These are phyloP conservation scores for Lipomyces yarrowii DNA, from an alignment of 1,139 yeast genomes.

Conservation along the genomic window DNA sequence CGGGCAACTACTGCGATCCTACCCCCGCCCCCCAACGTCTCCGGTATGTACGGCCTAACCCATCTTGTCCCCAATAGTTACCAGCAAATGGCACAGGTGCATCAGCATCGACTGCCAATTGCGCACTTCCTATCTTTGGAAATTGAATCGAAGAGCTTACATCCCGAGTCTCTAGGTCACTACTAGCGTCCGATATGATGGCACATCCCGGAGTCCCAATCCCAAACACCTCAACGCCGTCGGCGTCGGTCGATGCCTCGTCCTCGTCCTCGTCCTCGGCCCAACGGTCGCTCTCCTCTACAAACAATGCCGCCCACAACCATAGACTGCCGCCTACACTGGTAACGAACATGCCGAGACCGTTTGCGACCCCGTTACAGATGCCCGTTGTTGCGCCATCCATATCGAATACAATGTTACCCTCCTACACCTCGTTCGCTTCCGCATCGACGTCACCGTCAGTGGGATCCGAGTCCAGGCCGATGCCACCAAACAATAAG, in stretches of 20 bases:
- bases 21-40: conserved; percentile 24
- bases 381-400: conserved; percentile 5
- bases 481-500: conserved; percentile 4
- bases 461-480: conserved; percentile 1
- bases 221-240: not conserved
- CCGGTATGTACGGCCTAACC: conserved; percentile 1
- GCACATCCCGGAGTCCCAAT: conserved; percentile 9
- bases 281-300: not conserved
- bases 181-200: conserved; percentile 17
- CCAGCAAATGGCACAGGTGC: not conserved
- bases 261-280: not conserved
- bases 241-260: not conserved
- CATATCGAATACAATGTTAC: not conserved
- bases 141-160: not conserved
- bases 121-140: not conserved
- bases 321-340: conserved; percentile 9
- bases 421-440: conserved; percentile 8
- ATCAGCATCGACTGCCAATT: not conserved
- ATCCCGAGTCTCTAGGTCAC: conserved; percentile 5
- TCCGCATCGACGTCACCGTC: conserved; percentile 12
- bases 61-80: not conserved
- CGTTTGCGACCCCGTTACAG: conserved; percentile 13
- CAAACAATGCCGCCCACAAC: not conserved
- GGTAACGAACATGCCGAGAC: conserved; percentile 8
- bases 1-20: conserved; percentile 19